Conservation (phyloP, 805 yeast genomes). For the Tetrapisispora nanseiensis region DNA sequence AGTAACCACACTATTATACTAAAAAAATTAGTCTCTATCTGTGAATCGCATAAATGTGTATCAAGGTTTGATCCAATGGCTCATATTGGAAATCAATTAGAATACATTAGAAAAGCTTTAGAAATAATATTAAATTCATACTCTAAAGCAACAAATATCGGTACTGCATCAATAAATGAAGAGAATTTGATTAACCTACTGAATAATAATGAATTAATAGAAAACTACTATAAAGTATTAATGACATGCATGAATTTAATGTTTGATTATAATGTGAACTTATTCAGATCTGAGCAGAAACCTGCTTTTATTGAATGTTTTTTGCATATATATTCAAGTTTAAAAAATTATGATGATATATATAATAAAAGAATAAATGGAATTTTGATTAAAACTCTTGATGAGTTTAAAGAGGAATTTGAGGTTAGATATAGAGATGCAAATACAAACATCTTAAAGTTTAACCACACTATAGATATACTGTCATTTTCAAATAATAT, state of each 20-base stretch:
- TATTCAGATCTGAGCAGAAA: not conserved
- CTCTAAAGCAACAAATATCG: too few species aligned
- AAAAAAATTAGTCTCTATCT: conserved; percentile 4
- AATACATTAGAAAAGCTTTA: not conserved
- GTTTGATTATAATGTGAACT: not conserved
- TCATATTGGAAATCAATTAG: not conserved
- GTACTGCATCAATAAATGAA: not conserved
- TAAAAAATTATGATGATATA: not conserved
- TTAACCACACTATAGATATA: conserved; percentile 20
- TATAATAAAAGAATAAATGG: not conserved
- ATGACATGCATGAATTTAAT: not conserved
- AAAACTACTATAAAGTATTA: not conserved
- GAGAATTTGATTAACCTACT: not conserved
- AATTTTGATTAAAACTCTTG: not conserved
- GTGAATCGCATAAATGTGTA: conserved; percentile 4
- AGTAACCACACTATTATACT: not conserved
- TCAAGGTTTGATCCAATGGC: conserved; percentile 8
- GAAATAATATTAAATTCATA: not conserved
- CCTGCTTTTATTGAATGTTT: not conserved
- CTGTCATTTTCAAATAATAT: conserved; percentile 13
- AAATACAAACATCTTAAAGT: conserved; percentile 8
- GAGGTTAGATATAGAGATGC: conserved; percentile 6
- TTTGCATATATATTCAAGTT: not conserved
- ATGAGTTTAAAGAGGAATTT: conserved; percentile 5
- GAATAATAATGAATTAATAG: not conserved